phyloP scores from a whole-genome alignment of 2,329 filamentous ascomycete genomes.

The Grosmannia penicillata region DNA sequence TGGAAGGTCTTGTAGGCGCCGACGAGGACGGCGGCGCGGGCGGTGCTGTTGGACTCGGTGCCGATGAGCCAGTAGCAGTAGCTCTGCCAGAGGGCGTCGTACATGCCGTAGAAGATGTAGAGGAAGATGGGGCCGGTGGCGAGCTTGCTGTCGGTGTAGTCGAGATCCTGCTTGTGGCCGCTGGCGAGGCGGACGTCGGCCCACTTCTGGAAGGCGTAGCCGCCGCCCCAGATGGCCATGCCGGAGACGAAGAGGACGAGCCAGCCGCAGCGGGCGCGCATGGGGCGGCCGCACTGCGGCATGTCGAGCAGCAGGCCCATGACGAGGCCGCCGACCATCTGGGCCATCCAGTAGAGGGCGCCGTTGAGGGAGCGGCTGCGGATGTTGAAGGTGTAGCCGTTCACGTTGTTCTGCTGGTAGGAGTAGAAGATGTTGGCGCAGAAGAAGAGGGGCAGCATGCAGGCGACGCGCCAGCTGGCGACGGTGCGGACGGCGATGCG shows the following conservation, averaged over 20 bases:
- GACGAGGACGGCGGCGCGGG: slow-evolving; percentile 25
- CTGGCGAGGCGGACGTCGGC: slow-evolving; percentile 24
- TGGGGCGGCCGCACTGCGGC: slow-evolving; percentile 24
- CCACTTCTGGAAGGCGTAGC: slow-evolving; percentile 50
- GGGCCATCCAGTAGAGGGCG: slow-evolving; percentile 39
- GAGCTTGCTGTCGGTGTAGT: slow-evolving; percentile 6
- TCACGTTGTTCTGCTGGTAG: slow-evolving; percentile 41
- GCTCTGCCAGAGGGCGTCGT: slow-evolving; percentile 53
- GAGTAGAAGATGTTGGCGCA: slow-evolving; percentile 49
- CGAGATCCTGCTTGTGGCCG: slow-evolving; percentile 25
- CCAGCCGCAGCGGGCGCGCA: slow-evolving; percentile 31
- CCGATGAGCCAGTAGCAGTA: slow-evolving; percentile 47
- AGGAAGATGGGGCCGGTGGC: slow-evolving; percentile 37
- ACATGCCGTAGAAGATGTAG: slow-evolving; percentile 57
- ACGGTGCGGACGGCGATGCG: slow-evolving; percentile 22
- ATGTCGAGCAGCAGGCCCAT: slow-evolving; percentile 31
- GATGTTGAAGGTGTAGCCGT: slow-evolving; percentile 37
- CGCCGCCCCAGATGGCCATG: slow-evolving; percentile 42
- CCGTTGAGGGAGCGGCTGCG: slow-evolving; percentile 40
- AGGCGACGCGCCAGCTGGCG: slow-evolving; percentile 28
- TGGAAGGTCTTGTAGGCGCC: slow-evolving; percentile 32
- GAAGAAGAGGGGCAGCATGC: slow-evolving; percentile 67
- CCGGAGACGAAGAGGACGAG: slow-evolving; percentile 29
- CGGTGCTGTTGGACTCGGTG: slow-evolving; percentile 25
- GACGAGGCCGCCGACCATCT: slow-evolving; percentile 37